Conservation (phyloP, 768 basidiomycete genomes). For the Leccinum aurantiacum region DNA sequence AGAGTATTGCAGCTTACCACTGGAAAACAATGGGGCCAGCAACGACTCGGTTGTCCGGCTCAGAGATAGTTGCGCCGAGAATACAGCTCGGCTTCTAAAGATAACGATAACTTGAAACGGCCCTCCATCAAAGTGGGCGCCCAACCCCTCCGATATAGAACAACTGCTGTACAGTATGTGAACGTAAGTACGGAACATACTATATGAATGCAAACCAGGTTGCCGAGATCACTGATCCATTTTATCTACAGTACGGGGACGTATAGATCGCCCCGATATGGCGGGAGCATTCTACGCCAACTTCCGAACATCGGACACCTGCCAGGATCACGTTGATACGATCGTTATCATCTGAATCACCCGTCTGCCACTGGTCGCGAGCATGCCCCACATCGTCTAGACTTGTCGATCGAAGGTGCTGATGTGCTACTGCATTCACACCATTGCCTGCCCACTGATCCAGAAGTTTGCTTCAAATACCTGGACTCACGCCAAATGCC, state of each 20-base stretch:
- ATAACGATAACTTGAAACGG: background rate
- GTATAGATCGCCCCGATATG: background rate
- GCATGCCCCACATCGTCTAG: background rate
- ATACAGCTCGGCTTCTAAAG: background rate
- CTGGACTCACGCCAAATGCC: background rate
- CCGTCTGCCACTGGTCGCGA: background rate
- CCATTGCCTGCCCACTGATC: too few species aligned
- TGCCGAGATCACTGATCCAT: background rate
- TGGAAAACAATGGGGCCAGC: background rate
- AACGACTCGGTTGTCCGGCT: too few species aligned
- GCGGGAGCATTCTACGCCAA: background rate
- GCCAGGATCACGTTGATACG: too few species aligned
- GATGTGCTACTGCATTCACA: background rate
- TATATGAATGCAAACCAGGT: background rate
- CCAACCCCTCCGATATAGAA: background rate
- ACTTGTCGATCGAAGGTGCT: background rate
- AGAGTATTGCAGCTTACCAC: background rate
- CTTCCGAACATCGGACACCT: background rate
- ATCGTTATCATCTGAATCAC: background rate
- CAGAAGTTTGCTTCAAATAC: background rate
- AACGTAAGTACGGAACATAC: background rate
- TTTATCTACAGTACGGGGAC: background rate
- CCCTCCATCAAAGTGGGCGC: background rate
- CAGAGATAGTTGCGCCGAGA: background rate
- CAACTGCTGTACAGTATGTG: background rate